phyloP scores from a whole-genome alignment of 2,329 filamentous ascomycete species.

The Fusarium nanum region DNA sequence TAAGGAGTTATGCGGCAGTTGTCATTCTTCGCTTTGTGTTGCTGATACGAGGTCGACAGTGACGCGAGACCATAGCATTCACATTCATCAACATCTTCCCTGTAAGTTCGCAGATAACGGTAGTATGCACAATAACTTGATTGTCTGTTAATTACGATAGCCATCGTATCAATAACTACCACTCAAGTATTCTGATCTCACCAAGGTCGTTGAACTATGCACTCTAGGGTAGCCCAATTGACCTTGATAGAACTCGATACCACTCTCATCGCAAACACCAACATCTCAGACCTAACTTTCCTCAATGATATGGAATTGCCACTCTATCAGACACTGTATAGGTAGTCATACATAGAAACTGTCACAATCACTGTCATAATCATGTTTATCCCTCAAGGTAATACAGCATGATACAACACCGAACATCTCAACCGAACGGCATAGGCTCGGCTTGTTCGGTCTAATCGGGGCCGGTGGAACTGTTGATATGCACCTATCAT shows the following conservation, averaged over 20 bases:
- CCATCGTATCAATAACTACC: neutral
- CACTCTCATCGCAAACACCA: neutral
- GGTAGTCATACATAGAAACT: neutral
- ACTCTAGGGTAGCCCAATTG: neutral
- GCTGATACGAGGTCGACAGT: no score
- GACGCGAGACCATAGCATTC: neutral
- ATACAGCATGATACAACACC: neutral
- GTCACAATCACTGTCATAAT: neutral
- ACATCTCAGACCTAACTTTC: neutral
- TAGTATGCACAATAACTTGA: no score
- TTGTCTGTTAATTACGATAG: no score
- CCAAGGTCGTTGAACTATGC: no score
- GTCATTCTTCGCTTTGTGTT: no score
- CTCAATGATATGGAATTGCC: neutral
- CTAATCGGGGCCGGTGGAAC: constrained; percentile 12
- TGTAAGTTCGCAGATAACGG: no score
- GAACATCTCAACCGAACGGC: constrained; percentile 1
- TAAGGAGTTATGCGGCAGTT: neutral
- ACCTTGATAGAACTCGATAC: neutral
- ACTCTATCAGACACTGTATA: neutral
- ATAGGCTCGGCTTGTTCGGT: constrained; percentile 22
- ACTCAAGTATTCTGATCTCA: neutral
- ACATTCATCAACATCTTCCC: neutral
- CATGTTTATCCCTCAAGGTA: constrained; percentile 10
- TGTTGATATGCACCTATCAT: constrained; percentile 26